Percentiles rank a stretch among this genome's conserved stretches.
Evolutionary conservation across 2,329 filamentous ascomycete genomes (phyloP).

Genomic region (Fusarium sororula): DNA sequence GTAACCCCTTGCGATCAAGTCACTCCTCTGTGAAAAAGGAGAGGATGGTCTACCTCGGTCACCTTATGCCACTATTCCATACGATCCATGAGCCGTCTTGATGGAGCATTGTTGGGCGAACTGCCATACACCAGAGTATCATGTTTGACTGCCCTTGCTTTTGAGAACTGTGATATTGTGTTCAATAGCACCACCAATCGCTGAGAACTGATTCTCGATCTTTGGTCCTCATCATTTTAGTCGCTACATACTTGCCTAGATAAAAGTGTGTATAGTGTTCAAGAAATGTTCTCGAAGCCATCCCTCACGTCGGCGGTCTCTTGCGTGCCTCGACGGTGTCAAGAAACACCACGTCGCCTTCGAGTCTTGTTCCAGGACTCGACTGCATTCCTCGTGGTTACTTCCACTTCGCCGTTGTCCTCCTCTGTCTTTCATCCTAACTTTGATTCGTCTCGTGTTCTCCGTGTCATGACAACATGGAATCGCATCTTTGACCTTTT

Average conservation of each 20-base stretch:
- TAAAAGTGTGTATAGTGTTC: accelerated
- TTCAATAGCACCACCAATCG: not conserved
- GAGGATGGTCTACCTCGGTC: too few species aligned
- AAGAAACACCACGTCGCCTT: too few species aligned
- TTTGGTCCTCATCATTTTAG: accelerated
- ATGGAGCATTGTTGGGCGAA: accelerated
- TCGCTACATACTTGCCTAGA: accelerated
- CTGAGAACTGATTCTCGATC: too few species aligned
- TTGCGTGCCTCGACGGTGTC: not conserved
- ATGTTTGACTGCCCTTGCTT: too few species aligned
- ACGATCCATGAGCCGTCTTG: too few species aligned
- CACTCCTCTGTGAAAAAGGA: accelerated
- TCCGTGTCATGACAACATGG: accelerated
- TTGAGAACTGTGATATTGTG: too few species aligned
- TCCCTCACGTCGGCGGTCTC: not conserved
- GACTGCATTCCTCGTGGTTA: not conserved
- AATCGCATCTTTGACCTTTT: too few species aligned
- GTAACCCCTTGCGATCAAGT: not conserved
- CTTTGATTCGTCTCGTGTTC: too few species aligned
- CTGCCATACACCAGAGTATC: accelerated
- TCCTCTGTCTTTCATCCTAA: not conserved
- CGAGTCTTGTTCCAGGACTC: not conserved
- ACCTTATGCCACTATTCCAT: not conserved
- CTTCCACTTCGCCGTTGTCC: accelerated
- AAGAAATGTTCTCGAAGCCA: not conserved